Base-by-base conservation (phyloP, 1,284 basidiomycete species). In the Pterulicium gracile region DNA sequence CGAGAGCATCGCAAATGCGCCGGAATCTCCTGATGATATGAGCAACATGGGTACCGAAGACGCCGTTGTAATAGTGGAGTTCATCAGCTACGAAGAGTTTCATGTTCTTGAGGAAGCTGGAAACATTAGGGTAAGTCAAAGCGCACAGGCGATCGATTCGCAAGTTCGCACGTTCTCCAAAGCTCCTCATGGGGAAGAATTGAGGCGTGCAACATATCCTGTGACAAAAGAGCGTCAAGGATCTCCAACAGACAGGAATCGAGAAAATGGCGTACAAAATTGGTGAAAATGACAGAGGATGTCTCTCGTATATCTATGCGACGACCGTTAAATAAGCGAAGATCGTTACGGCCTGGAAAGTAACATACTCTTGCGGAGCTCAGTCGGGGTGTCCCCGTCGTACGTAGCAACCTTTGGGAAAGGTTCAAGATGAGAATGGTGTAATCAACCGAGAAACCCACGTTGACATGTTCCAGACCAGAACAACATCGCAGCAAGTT, bases 171-270 rank as follows among this genome's bases (percentile, higher is more conserved):
- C 75, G 77, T 73, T 64, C 91, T 72, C 91, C 92, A 95, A 3
- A 71, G 57, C 44, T 92, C 84, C 61, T 95, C 91, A 47, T 85
- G 75, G 0, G 91, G 90, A 3, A 95, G 64, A 50, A 95, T 87
- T 1, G 87, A 83, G 34, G 83, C 79, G 57, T 95, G 91, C 3
- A 95, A 70, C 73, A 83, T 94, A 54, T 94, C 92, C 85, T 93
- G n/a, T 40, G 15, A 27, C 35, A 15, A 24, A 43, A 43, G 41
- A 43, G 20, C 34, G 40, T 40, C 27, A 12, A 23, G 39, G 43
- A 13, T 27, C 18, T 24, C 24, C 41, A 35, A n/a, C 34, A 48
- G 27, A 23, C 32, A 18, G 43, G 45, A 45, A 42, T 24, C 14
- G 45, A 22, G 17, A 22, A 2, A 43, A 23, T 15, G 14, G 50